Base-by-base conservation (phyloP, 768 basidiomycete genomes). In the Xerocomus potaroensis region DNA sequence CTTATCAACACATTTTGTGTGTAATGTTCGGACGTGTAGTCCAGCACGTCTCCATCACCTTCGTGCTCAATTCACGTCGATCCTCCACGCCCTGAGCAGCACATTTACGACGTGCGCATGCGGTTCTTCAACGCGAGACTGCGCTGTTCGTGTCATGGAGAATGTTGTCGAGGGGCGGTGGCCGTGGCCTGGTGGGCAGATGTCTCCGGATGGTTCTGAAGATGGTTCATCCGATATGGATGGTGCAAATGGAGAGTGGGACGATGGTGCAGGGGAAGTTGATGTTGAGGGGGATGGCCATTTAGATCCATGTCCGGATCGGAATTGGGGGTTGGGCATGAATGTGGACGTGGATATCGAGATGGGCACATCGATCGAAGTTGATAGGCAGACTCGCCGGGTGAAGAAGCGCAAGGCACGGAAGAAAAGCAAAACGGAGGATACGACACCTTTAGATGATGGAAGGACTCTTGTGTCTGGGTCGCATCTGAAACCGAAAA, bases 81-180 rank as follows among this genome's bases (percentile, higher is more conserved):
- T 87, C 59, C 73, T 88, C 0, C 83, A 87, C 45, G 74, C 83
- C 6, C 74, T 88, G 43, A 71, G 78, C 7, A 81, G 80, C 15
- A 84, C 82, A 0, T 88, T 87, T 57, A 81, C 82, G 4, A 82
- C 83, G 1, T 88, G 86, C 45, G 86, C 86, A 0, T 88, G 86
- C 52, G 86, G 86, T 6, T 70, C 76, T 9, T 71, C 71, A 5
- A 73, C 82, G 4, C 71, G 70, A 26, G 79, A 84, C 43, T 89
- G 87, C 55, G 83, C 79, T 3, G 61, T 84, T 21, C 71, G 68
- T 11, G 73, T 77, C n/a, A 83, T 86, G 77, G 77, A 77, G 12
- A 70, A 70, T n/a, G 81, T 86, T 51, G 81, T 85, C 19, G 75
- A 77, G 34, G 62, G 62, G 35, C 53, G 37, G 12, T 64, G 62